Base-by-base conservation (phyloP, 495 filamentous ascomycete genomes). In the Aspergillus carlsbadensis region DNA sequence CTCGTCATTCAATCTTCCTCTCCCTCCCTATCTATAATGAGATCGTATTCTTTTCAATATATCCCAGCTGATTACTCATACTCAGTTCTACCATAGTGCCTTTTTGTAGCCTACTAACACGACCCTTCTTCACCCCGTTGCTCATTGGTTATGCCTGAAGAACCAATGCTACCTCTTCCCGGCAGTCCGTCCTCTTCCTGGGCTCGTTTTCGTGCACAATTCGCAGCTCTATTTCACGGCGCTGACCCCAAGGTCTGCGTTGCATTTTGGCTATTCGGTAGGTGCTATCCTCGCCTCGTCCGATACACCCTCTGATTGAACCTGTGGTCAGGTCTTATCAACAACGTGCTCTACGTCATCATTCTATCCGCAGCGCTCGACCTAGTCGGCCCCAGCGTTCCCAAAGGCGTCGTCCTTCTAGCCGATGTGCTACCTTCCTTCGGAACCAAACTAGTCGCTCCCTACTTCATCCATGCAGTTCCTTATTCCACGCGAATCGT, bases 331-430 rank as follows among this genome's bases (percentile, higher is more conserved):
- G 93, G 94, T 51, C 78, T 96, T 6, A 90, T 98, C 69, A 98
- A 98, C 73, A 98, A 97, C 75, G 88, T 98, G 65, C 88, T 96
- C 72, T 98, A 98, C 69, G 92, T 98, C 31, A 88, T 98, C 68
- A 90, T 98, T 69, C 85, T 98, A 61, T 92, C 92, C 13, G 88
- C 94, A n/a, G 93, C 94, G 18, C 87, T 96, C 56, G 94, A 98
- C 68, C 87, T 98, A 54, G 94, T 98, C 66, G 92, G 92, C 10
- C 84, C 88, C 35, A 66, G 74, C 44, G 78, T 96, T 1, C 94
- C 93, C 24, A 97, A 96, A 70, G 90, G 86, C 54, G 80, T 95
- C 44, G 92, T 98, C 58, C 88, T 98, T 36, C 89, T 98, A 55
- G 90, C 91, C 58, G 90, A 96, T 70, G 89, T 98, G 55, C 78